Evolutionary conservation across 169 alveolate species (phyloP).

Genomic region (Eimeria praecox): DNA sequence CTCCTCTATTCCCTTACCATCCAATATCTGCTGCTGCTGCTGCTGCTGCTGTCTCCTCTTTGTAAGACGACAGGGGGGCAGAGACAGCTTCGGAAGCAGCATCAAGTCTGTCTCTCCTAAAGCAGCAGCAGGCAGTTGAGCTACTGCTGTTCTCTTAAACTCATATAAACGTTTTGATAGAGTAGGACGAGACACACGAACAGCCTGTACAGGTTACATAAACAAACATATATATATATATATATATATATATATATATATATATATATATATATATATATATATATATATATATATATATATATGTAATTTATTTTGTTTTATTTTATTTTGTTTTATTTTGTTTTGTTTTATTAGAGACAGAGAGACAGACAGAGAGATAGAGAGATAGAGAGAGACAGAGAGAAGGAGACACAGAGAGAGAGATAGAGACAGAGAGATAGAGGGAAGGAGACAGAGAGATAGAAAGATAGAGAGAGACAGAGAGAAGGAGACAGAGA

Average conservation of each 20-base stretch:
- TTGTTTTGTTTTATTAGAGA: no score
- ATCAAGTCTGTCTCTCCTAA: constrained; percentile 81
- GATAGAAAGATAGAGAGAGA: not conserved
- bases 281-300: no score
- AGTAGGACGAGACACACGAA: constrained; percentile 77
- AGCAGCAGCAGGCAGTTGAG: constrained; percentile 79
- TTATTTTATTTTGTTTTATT: no score
- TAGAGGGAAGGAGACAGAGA: not conserved
- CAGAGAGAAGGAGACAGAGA: not conserved
- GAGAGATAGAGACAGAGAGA: not conserved
- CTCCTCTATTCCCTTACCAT: not conserved
- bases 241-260: not conserved
- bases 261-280: not conserved
- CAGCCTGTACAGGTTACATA: constrained; percentile 31
- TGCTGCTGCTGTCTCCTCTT: constrained; percentile 71
- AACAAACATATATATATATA: not conserved
- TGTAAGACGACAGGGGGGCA: constrained; percentile 81
- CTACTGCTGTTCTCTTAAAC: constrained; percentile 80
- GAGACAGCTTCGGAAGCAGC: constrained; percentile 72
- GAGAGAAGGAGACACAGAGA: no score
- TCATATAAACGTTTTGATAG: constrained; percentile 78
- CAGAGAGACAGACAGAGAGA: not conserved
- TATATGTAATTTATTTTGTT: no score
- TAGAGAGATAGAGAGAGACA: no score
- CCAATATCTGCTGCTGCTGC: constrained; percentile 22